phyloP scores from a whole-genome alignment of 2,329 filamentous ascomycete genomes.

The Teratosphaeria gauchensis region DNA sequence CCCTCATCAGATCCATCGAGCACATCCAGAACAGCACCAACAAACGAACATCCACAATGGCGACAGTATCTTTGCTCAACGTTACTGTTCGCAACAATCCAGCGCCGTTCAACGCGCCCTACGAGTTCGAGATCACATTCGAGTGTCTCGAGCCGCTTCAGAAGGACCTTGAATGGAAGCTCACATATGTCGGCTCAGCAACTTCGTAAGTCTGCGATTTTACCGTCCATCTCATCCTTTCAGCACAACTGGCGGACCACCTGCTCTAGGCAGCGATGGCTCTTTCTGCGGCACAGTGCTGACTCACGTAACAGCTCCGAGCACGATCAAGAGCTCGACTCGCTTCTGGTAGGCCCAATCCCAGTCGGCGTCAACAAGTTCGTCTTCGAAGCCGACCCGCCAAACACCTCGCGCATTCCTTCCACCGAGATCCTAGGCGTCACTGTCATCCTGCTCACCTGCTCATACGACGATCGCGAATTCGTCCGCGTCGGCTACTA shows the following conservation, averaged over 20 bases:
- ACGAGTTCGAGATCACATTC: constrained; percentile 97
- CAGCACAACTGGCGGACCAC: background rate
- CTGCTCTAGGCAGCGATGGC: background rate
- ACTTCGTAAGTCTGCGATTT: constrained; percentile 61
- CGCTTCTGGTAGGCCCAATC: constrained; percentile 91
- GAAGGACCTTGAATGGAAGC: constrained; percentile 98
- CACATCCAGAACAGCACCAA: background rate
- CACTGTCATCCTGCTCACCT: constrained; percentile 91
- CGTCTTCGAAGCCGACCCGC: constrained; percentile 89
- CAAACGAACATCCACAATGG: constrained; percentile 50
- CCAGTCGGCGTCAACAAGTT: constrained; percentile 98
- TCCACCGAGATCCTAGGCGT: constrained; percentile 93
- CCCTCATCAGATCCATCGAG: background rate
- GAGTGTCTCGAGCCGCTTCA: constrained; percentile 91
- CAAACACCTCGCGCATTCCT: constrained; percentile 82
- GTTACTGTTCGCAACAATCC: constrained; percentile 97
- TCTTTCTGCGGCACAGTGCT: background rate
- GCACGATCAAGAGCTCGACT: constrained; percentile 97
- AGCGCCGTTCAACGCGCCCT: constrained; percentile 82
- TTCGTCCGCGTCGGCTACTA: constrained; percentile 99
- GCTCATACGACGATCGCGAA: constrained; percentile 90
- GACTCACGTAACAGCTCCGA: constrained; percentile 55
- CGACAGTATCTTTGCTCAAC: constrained; percentile 88
- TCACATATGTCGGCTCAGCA: constrained; percentile 96
- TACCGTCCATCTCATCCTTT: background rate